Evolutionary conservation across 192 early-diverging fungal genomes (phyloP).

Genomic region (Globomyces pollinis-pini): DNA sequence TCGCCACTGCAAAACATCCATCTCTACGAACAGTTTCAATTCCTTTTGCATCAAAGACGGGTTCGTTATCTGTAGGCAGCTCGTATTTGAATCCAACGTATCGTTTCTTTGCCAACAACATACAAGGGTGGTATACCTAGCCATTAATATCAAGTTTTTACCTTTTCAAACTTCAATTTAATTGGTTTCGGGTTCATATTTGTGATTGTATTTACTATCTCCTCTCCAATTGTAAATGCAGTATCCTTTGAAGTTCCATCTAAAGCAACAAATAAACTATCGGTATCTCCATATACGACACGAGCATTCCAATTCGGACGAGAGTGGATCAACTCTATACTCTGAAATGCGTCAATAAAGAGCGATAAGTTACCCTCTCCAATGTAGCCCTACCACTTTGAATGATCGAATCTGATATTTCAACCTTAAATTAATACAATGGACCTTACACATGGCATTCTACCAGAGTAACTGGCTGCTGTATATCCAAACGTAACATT

Average conservation of each 20-base stretch:
- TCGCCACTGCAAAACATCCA: slow-evolving; percentile 69
- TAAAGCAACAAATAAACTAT: slow-evolving; percentile 75
- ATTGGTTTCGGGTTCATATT: slow-evolving; percentile 68
- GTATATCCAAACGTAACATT: slow-evolving; percentile 93
- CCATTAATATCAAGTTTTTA: too few species aligned
- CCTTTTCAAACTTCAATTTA: slow-evolving; percentile 92
- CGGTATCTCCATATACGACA: slow-evolving; percentile 94
- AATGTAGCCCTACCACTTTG: slow-evolving; percentile 76
- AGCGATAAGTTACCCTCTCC: slow-evolving; percentile 45
- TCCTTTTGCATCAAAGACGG: slow-evolving; percentile 88
- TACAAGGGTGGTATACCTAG: slow-evolving; percentile 83
- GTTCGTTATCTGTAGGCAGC: slow-evolving; percentile 48
- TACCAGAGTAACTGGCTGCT: slow-evolving; percentile 73
- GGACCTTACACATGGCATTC: slow-evolving; percentile 89
- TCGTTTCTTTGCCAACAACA: slow-evolving; percentile 87
- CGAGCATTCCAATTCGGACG: slow-evolving; percentile 66
- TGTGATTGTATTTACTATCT: slow-evolving; percentile 73
- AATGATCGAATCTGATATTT: slow-evolving; percentile 89
- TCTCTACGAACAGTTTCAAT: slow-evolving; percentile 91
- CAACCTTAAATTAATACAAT: too few species aligned
- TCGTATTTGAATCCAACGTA: slow-evolving; percentile 88
- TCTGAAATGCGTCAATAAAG: too few species aligned
- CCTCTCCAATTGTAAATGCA: slow-evolving; percentile 75
- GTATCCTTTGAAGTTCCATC: slow-evolving; percentile 58
- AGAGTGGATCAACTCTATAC: slow-evolving; percentile 60